A percentile compares a stretch with the other conserved stretches of the same genome.
Evolutionary conservation across 495 filamentous ascomycete species (phyloP).

Genomic region (Trichoderma erinaceum): DNA sequence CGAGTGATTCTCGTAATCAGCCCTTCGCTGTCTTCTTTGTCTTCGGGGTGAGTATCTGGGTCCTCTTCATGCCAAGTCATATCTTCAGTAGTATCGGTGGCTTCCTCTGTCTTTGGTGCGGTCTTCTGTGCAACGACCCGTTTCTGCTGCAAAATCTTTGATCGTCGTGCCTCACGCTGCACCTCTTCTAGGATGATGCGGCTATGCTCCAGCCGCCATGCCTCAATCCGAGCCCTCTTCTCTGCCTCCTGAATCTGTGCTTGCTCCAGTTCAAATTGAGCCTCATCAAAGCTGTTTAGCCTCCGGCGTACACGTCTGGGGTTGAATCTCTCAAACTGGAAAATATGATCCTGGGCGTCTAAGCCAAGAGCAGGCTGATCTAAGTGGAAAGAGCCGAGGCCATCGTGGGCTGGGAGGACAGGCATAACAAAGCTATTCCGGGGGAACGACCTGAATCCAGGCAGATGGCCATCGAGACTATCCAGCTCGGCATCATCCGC

Average conservation of each 20-base stretch:
- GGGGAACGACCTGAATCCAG: conserved; percentile 68
- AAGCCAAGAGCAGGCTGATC: conserved; percentile 33
- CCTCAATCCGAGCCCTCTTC: conserved; percentile 74
- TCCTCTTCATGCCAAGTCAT: conserved; percentile 38
- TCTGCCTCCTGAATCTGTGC: conserved; percentile 57
- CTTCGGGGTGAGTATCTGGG: conserved; percentile 21
- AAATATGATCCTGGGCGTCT: conserved; percentile 69
- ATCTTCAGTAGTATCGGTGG: conserved; percentile 19
- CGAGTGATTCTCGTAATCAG: conserved; percentile 79
- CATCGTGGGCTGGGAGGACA: conserved; percentile 85
- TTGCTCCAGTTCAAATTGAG: conserved; percentile 48
- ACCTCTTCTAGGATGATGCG: conserved; percentile 79
- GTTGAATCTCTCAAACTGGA: conserved; percentile 78
- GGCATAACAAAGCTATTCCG: conserved; percentile 33
- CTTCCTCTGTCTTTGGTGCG: conserved; percentile 14
- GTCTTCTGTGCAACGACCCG: conserved; percentile 1
- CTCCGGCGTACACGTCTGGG: conserved; percentile 61
- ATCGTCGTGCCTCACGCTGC: conserved; percentile 70
- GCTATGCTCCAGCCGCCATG: conserved; percentile 90
- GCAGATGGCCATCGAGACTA: conserved; percentile 82
- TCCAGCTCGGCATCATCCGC: conserved; percentile 76
- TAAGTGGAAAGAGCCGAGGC: conserved; percentile 70
- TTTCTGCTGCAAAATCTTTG: conserved; percentile 28
- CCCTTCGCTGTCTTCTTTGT: conserved; percentile 40
- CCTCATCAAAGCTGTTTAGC: conserved; percentile 55